Percentiles rank a stretch among this genome's conserved stretches.
These are phyloP conservation scores for Zalerion maritima DNA, from an alignment of 495 filamentous ascomycete species.

Conservation along the genomic window DNA sequence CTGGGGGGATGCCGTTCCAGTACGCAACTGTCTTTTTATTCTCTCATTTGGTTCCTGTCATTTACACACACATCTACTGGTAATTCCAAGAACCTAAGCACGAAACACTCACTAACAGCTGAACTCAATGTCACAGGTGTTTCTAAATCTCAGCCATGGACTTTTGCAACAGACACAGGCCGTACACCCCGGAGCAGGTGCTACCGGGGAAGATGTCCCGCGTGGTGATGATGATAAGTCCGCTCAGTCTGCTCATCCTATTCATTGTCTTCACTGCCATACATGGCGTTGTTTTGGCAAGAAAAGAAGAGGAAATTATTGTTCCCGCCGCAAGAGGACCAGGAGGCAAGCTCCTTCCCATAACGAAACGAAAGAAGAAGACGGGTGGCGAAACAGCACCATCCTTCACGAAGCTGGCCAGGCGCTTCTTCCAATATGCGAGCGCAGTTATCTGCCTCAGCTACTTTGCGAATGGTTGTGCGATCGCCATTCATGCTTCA, in stretches of 20 bases:
- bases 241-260: constrained; percentile 25
- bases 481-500: constrained; percentile 67
- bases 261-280: constrained; percentile 27
- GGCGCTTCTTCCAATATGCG: constrained; percentile 59
- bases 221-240: too few relatives aligned
- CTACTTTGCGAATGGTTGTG: constrained; percentile 56
- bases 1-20: too few relatives aligned
- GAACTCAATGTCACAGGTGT: too few relatives aligned
- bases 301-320: constrained; percentile 25
- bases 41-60: too few relatives aligned
- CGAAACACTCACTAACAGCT: too few relatives aligned
- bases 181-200: too few relatives aligned
- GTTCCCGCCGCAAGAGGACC: constrained; percentile 40
- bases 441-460: constrained; percentile 51
- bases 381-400: constrained; percentile 22
- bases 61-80: too few relatives aligned
- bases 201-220: too few relatives aligned
- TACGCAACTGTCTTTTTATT: too few relatives aligned
- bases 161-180: too few relatives aligned
- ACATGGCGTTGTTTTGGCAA: constrained; percentile 28
- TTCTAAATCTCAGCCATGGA: too few relatives aligned
- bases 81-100: too few relatives aligned
- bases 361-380: constrained; percentile 33
- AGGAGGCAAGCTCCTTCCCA: constrained; percentile 67
- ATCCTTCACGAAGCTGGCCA: constrained; percentile 43